A percentile compares a stretch with the other conserved stretches of the same genome.
Conservation (phyloP, 108 stramenopile genomes). For the Cylindrotheca fusiformis region DNA sequence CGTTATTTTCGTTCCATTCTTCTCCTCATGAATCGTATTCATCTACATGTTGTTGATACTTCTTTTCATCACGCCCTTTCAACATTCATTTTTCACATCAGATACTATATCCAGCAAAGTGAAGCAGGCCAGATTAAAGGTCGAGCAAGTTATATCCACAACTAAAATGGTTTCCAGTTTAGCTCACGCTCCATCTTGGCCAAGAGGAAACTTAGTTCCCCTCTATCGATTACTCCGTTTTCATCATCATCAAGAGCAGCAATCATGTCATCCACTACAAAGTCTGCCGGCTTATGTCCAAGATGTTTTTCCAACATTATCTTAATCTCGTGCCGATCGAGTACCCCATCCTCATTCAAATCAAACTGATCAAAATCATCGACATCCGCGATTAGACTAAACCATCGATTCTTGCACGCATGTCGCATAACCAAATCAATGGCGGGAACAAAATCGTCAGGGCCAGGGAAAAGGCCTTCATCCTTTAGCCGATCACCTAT, state of each 20-base stretch:
- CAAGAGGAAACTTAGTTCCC: constrained; percentile 59
- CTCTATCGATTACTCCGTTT: constrained; percentile 64
- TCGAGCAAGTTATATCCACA: no score
- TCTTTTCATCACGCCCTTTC: no score
- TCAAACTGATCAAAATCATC: constrained; percentile 63
- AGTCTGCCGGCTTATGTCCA: constrained; percentile 57
- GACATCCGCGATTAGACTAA: constrained; percentile 20
- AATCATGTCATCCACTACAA: constrained; percentile 69
- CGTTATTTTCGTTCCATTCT: no score
- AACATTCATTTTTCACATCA: no score
- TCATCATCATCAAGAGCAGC: constrained; percentile 63
- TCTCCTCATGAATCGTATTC: no score
- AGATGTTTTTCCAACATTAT: constrained; percentile 37
- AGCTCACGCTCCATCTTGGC: constrained; percentile 41
- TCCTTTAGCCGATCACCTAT: constrained; percentile 49
- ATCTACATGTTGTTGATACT: no score
- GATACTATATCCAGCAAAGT: no score
- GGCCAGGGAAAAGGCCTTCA: constrained; percentile 40
- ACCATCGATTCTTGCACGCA: constrained; percentile 65
- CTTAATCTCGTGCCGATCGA: constrained; percentile 58
- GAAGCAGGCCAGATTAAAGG: no score
- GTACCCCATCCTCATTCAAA: constrained; percentile 58
- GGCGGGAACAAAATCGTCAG: constrained; percentile 68
- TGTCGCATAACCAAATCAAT: constrained; percentile 61
- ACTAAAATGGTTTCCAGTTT: neutral